A percentile compares a stretch with the other conserved stretches of the same genome.
These are phyloP conservation scores for Aaosphaeria arxii DNA, from an alignment of 2,329 filamentous ascomycete genomes.

Conservation along the genomic window DNA sequence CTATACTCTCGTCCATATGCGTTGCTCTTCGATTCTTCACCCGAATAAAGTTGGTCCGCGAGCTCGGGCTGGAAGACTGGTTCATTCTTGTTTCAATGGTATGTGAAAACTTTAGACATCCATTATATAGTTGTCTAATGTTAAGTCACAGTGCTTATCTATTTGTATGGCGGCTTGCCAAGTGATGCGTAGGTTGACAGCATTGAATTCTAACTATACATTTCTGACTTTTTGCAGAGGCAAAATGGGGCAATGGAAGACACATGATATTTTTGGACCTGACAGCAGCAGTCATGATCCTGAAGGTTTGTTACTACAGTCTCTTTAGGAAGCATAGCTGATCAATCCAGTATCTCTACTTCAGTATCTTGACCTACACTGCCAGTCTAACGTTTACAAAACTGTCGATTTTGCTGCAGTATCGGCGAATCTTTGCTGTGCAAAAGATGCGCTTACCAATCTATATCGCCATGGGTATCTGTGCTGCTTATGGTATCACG, in stretches of 20 bases:
- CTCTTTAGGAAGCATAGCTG: neutral
- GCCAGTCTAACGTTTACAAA: neutral
- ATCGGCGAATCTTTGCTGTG: constrained; percentile 22
- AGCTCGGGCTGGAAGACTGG: constrained; percentile 21
- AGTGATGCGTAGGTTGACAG: constrained; percentile 12
- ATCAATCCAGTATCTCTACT: neutral
- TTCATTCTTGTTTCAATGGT: constrained; percentile 18
- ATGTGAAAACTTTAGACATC: neutral
- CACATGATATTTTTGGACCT: constrained; percentile 18
- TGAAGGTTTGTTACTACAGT: neutral
- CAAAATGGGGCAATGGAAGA: constrained; percentile 17
- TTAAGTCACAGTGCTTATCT: constrained; percentile 7
- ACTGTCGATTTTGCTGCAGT: constrained; percentile 26
- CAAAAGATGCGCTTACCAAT: constrained; percentile 20
- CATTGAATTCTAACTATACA: neutral
- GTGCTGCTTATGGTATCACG: constrained; percentile 11
- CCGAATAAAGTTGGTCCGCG: constrained; percentile 10
- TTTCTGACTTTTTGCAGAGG: constrained; percentile 10
- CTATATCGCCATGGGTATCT: constrained; percentile 17
- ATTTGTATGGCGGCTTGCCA: constrained; percentile 10
- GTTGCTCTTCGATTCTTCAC: constrained; percentile 19
- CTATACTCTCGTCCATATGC: constrained; percentile 13
- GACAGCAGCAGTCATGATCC: constrained; percentile 4
- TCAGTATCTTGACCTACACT: neutral
- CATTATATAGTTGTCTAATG: too few species aligned